A percentile compares a stretch with the other conserved stretches of the same genome.
Conservation (phyloP, 768 basidiomycete genomes). For the Baorangia bicolor region DNA sequence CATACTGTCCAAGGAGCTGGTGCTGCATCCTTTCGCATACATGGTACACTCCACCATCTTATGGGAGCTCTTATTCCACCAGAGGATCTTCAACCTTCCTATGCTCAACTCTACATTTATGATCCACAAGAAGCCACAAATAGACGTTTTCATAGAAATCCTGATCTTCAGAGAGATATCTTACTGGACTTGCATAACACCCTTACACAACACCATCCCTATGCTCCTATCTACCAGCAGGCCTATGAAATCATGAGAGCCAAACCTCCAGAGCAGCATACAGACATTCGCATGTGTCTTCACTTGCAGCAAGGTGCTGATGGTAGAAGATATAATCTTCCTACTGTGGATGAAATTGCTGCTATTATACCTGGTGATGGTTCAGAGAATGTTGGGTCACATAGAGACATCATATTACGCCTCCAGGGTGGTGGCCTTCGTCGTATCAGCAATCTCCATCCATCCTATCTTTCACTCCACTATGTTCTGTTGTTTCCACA, state of each 20-base stretch:
- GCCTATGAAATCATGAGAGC: slow-evolving; percentile 33
- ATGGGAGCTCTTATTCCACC: slow-evolving; percentile 34
- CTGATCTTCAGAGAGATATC: slow-evolving; percentile 14
- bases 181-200: slow-evolving; percentile 28
- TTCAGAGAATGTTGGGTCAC: neutral
- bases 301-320: slow-evolving; percentile 21
- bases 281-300: slow-evolving; percentile 9
- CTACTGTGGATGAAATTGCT: slow-evolving; percentile 43
- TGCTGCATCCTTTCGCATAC: neutral
- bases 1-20: neutral
- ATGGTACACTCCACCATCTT: slow-evolving; percentile 37
- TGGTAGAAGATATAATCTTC: slow-evolving; percentile 42
- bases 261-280: slow-evolving; percentile 16
- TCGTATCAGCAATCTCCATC: slow-evolving; percentile 35
- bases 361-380: slow-evolving; percentile 40
- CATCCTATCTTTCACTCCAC: slow-evolving; percentile 38
- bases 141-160: slow-evolving; percentile 22
- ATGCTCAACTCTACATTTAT: slow-evolving; percentile 43
- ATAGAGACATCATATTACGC: slow-evolving; percentile 37
- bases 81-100: slow-evolving; percentile 21
- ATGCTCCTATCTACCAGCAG: slow-evolving; percentile 31
- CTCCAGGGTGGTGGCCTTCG: slow-evolving; percentile 25
- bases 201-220: slow-evolving; percentile 22
- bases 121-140: slow-evolving; percentile 38
- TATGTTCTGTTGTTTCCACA: slow-evolving; percentile 46